Conservation (phyloP, 495 filamentous ascomycete species). For the Aspergillus ostianus region DNA sequence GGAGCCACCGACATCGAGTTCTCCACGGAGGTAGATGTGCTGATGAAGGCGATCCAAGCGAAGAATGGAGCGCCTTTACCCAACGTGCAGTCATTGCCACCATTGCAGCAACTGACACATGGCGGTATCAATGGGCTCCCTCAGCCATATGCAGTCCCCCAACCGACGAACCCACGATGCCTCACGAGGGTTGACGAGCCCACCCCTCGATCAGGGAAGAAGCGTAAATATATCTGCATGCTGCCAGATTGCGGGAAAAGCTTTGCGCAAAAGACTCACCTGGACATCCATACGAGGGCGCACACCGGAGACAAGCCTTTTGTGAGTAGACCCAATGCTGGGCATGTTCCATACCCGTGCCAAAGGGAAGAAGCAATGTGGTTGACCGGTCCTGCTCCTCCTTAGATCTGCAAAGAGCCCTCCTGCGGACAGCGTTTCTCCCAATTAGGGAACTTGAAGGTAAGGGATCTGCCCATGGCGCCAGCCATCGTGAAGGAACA, state of each 20-base stretch:
- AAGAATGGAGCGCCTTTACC: conserved; percentile 43
- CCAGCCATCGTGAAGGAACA: neutral
- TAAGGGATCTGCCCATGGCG: conserved; percentile 33
- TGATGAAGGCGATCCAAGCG: conserved; percentile 90
- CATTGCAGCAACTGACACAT: conserved; percentile 35
- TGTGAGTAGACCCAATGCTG: conserved; percentile 52
- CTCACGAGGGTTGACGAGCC: conserved; percentile 29
- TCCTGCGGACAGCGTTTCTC: conserved; percentile 80
- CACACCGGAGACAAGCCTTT: conserved; percentile 92
- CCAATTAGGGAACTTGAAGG: conserved; percentile 86
- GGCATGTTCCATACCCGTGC: neutral
- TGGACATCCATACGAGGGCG: conserved; percentile 85
- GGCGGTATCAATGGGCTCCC: conserved; percentile 22
- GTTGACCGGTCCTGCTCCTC: conserved; percentile 1
- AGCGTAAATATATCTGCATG: conserved; percentile 67
- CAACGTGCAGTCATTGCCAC: conserved; percentile 33
- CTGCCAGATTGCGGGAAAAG: conserved; percentile 74
- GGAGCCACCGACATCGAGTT: conserved; percentile 53
- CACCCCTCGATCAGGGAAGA: conserved; percentile 36
- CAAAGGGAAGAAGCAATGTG: neutral
- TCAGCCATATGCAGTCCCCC: conserved; percentile 27
- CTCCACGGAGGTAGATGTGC: conserved; percentile 79
- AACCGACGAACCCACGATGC: conserved; percentile 21
- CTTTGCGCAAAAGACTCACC: conserved; percentile 90
- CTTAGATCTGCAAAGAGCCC: conserved; percentile 68